Evolutionary conservation across 805 yeast species (phyloP).

Genomic region (Pichia scutulata): DNA sequence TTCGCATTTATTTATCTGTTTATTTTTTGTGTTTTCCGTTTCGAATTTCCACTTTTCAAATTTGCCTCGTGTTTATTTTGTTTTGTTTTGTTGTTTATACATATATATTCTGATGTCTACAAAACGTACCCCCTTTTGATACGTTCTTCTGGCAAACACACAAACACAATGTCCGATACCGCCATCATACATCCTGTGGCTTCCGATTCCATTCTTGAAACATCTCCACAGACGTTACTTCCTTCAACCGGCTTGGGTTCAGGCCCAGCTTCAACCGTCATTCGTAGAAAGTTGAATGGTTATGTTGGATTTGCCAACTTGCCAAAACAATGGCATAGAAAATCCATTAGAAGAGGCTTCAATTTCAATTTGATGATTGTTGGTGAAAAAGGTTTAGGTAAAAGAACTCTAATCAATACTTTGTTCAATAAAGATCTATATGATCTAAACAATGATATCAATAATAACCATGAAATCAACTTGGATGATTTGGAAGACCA

Average conservation of each 20-base stretch:
- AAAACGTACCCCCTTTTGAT: too few species aligned
- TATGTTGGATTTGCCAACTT: conserved; percentile 96
- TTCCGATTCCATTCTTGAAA: neutral
- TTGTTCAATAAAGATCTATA: conserved; percentile 66
- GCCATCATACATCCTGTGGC: neutral
- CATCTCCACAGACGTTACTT: too few species aligned
- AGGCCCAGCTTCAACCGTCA: conserved; percentile 15
- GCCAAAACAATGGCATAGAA: conserved; percentile 98
- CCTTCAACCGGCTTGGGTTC: neutral
- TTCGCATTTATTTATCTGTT: too few species aligned
- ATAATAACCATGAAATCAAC: neutral
- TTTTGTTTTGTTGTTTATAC: too few species aligned
- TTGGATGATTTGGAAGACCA: conserved; percentile 34
- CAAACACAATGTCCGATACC: neutral
- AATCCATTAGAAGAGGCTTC: conserved; percentile 85
- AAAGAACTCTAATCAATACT: conserved; percentile 85
- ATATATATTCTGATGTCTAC: too few species aligned
- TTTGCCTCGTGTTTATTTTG: too few species aligned
- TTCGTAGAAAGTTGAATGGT: conserved; percentile 78
- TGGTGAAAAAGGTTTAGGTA: conserved; percentile 89
- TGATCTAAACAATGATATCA: conserved; percentile 26
- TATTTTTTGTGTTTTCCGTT: too few species aligned
- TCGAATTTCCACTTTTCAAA: neutral
- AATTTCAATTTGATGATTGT: conserved; percentile 82
- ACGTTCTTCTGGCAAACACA: too few species aligned